A percentile compares a stretch with the other conserved stretches of the same genome.
phyloP scores from a whole-genome alignment of 768 basidiomycete species.

The Candolleomyces aberdarensis region DNA sequence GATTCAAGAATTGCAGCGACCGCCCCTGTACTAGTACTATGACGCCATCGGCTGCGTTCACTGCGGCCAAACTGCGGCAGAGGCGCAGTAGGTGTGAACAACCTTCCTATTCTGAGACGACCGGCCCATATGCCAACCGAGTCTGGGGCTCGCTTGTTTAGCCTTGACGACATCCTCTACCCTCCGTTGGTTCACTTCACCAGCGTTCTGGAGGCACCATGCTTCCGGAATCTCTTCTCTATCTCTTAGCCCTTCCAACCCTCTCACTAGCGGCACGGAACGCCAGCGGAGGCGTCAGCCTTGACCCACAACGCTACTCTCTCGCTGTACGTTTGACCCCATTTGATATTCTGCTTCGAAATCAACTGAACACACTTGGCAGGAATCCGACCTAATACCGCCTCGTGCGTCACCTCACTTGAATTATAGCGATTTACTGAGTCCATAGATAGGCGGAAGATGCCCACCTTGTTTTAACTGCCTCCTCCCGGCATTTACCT shows the following conservation, averaged over 20 bases:
- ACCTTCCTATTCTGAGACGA: not conserved
- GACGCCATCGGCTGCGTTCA: no score
- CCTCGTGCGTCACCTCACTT: constrained; percentile 4
- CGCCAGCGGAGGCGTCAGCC: constrained; percentile 11
- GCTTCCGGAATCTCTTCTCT: constrained; percentile 12
- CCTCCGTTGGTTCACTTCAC: not conserved
- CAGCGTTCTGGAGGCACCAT: not conserved
- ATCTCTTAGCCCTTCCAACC: not conserved
- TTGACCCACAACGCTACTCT: not conserved
- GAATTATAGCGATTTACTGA: not conserved
- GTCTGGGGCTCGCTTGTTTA: not conserved
- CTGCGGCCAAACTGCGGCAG: no score
- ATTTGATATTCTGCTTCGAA: not conserved
- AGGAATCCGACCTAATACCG: not conserved
- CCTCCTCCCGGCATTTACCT: constrained; percentile 84
- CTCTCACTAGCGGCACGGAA: constrained; percentile 12
- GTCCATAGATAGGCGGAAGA: constrained; percentile 34
- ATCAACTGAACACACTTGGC: not conserved
- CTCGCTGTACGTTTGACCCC: not conserved
- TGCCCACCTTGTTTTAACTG: constrained; percentile 97
- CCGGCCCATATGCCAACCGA: no score
- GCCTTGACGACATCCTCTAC: not conserved
- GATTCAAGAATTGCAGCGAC: no score
- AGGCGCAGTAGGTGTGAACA: not conserved
- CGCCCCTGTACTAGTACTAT: no score